Base-by-base conservation (phyloP, 768 basidiomycete species). In the Mycena galopus region DNA sequence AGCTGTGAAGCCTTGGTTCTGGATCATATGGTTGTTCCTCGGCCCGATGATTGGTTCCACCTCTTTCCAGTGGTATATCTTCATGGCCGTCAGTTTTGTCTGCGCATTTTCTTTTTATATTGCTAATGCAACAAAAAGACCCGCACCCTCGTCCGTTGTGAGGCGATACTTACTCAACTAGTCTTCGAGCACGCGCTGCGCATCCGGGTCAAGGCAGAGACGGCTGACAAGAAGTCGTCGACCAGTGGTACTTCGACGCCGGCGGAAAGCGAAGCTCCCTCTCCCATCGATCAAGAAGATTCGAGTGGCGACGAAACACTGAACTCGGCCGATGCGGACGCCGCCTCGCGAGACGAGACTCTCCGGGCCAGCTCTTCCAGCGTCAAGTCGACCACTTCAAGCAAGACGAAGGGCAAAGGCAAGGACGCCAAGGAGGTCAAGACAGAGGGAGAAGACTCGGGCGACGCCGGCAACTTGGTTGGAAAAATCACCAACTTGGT, bases 401-500 rank as follows among this genome's bases (percentile, higher is more conserved):
- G 59, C 23, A 75, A 73, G 39, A 51, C 37, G 9, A 73, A 74
- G 35, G 65, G 50, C 35, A 75, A 75, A 37, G 64, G 60, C 59
- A 72, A 72, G 47, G 67, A 60, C 10, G 37, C 35, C 25, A 59
- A 69, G 29, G 67, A 60, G 10, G 51, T 21, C 25, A 59, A 69
- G 27, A 64, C 58, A 37, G 69, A 77, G 50, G 64, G 73, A 12
- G 73, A 44, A 4, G 74, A 69, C 33, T 75, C 76, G 23, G 25
- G 69, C n/a, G 69, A 60, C 33, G 57, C 61, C 21, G 82, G 81
- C 10, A 91, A 92, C 76, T 80, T 93, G 23, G 88, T 91, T 42
- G 94, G 94, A 12, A 93, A 89, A 78, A 91, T 95, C 78, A 95
- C 92, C 79, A 95, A 94, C 65, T 81, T 94, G 14, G 88, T 94